Evolutionary conservation across 441 rosid genomes (phyloP).

Genomic region (Brassica hybrid): DNA sequence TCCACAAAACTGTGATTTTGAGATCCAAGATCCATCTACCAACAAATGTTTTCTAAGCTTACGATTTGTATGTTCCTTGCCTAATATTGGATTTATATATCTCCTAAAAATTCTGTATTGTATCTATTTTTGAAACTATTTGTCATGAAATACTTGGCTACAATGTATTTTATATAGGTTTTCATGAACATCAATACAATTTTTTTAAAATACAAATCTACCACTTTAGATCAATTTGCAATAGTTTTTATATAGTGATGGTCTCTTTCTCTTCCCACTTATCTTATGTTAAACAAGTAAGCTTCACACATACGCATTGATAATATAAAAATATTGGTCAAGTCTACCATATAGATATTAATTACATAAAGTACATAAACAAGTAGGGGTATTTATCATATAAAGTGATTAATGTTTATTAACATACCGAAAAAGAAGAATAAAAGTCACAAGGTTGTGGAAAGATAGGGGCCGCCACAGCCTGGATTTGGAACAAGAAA

Average conservation of each 20-base stretch:
- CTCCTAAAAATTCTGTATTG: neutral
- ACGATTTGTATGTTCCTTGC: no score
- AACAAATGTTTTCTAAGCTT: no score
- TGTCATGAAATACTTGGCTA: neutral
- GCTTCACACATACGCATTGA: slow-evolving; percentile 4
- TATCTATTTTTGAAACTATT: neutral
- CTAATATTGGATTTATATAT: no score
- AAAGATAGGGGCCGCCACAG: slow-evolving; percentile 27
- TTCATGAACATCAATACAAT: neutral
- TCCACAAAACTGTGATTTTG: no score
- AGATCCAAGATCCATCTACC: no score
- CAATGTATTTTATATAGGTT: neutral
- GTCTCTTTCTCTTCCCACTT: slow-evolving; percentile 20
- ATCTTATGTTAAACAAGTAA: neutral
- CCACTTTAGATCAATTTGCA: neutral
- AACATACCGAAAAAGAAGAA: slow-evolving; percentile 19
- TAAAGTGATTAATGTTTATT: slow-evolving; percentile 18
- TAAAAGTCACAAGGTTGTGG: slow-evolving; percentile 14
- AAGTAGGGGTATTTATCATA: slow-evolving; percentile 15
- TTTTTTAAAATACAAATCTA: neutral
- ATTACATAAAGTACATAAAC: slow-evolving; percentile 11
- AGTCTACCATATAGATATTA: slow-evolving; percentile 2
- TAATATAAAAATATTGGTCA: slow-evolving; percentile 9
- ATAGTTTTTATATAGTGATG: neutral
- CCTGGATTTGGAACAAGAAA: slow-evolving; percentile 27